These are phyloP conservation scores for Penicillium coprophilum DNA, from an alignment of 495 filamentous ascomycete genomes.

Conservation along the genomic window DNA sequence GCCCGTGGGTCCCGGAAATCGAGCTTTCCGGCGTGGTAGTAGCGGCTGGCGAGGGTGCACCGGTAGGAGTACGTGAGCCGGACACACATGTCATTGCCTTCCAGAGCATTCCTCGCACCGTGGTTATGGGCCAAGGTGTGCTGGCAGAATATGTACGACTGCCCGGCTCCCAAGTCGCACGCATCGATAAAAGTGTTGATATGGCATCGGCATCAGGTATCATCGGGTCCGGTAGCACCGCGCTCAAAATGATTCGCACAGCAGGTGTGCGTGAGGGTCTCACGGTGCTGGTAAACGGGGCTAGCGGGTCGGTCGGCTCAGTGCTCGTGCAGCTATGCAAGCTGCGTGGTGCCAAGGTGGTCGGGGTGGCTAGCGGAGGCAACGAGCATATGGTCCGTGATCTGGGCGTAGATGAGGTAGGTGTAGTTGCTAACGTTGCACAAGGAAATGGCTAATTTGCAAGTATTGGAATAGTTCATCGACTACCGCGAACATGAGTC, in stretches of 20 bases:
- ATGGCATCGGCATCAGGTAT: slow-evolving; percentile 30
- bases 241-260: slow-evolving; percentile 26
- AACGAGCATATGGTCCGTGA: slow-evolving; percentile 27
- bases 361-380: slow-evolving; percentile 28
- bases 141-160: slow-evolving; percentile 22
- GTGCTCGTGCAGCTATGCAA: slow-evolving; percentile 28
- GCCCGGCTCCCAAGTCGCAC: slow-evolving; percentile 15
- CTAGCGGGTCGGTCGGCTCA: slow-evolving; percentile 27
- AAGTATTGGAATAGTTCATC: slow-evolving; percentile 29
- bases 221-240: slow-evolving; percentile 22
- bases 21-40: slow-evolving; percentile 23
- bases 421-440: background rate
- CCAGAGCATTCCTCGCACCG: slow-evolving; percentile 10
- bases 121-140: slow-evolving; percentile 17
- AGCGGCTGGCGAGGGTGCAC: slow-evolving; percentile 13
- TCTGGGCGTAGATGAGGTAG: slow-evolving; percentile 27
- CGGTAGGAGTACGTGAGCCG: slow-evolving; percentile 15
- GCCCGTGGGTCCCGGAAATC: slow-evolving; percentile 21
- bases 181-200: slow-evolving; percentile 13
- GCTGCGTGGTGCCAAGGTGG: slow-evolving; percentile 23
- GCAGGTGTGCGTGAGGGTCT: slow-evolving; percentile 28
- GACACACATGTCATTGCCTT: slow-evolving; percentile 21
- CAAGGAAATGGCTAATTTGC: slow-evolving; percentile 1
- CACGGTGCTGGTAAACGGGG: slow-evolving; percentile 27
- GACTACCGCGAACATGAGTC: slow-evolving; percentile 32